A percentile compares a stretch with the other conserved stretches of the same genome.
These are phyloP conservation scores for Candida xiaguanensis DNA, from an alignment of 805 yeast species.

Conservation along the genomic window DNA sequence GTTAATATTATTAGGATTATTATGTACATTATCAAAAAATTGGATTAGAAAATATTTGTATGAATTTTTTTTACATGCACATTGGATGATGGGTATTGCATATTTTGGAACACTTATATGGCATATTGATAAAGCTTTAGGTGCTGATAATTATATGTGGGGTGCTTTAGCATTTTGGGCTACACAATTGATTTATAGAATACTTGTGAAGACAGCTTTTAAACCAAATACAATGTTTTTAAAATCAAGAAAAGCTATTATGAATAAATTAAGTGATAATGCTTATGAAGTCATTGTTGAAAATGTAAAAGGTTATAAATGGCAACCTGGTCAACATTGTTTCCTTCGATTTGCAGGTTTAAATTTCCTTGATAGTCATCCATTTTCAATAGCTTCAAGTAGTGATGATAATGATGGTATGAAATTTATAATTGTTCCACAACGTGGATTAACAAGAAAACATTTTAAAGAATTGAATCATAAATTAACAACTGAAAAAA, in stretches of 20 bases:
- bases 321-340: constrained; percentile 58
- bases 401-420: constrained; percentile 23
- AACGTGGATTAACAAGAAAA: constrained; percentile 43
- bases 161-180: constrained; percentile 52
- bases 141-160: constrained; percentile 42
- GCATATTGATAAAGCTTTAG: constrained; percentile 37
- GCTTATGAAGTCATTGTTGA: constrained; percentile 34
- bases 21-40: constrained; percentile 43
- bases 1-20: constrained; percentile 37
- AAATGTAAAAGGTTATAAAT: constrained; percentile 31
- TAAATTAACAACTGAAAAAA: constrained; percentile 19
- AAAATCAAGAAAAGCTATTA: constrained; percentile 32
- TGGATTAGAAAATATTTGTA: constrained; percentile 37
- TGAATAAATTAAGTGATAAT: constrained; percentile 20
- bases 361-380: constrained; percentile 50
- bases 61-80: constrained; percentile 48
- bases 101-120: constrained; percentile 44
- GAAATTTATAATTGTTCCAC: constrained; percentile 44
- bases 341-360: constrained; percentile 45
- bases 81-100: constrained; percentile 51
- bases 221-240: constrained; percentile 41
- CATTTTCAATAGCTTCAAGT: constrained; percentile 47
- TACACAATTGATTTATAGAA: constrained; percentile 45
- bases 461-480: constrained; percentile 30
- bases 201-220: constrained; percentile 42